Evolutionary conservation across 2,329 filamentous ascomycete genomes (phyloP), one percentile per base, ranked within the genome.

Genomic region (Aquanectria penicillioides): DNA sequence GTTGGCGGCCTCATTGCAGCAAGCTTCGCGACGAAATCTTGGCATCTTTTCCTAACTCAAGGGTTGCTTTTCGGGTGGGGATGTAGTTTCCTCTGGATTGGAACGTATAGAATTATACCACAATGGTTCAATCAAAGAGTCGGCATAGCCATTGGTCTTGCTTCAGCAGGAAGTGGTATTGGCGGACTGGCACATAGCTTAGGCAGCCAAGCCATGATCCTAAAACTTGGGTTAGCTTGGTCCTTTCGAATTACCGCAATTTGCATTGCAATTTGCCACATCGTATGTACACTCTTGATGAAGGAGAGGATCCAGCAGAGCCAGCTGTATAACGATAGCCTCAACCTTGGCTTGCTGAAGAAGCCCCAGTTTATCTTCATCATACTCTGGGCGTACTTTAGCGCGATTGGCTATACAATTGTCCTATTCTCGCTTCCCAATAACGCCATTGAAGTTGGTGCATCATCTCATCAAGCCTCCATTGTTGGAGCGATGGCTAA

Each of bases 1-100:
- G 73, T 80, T 11, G 77, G 77, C 0, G 81, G 81, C 7, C 74
- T 88, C 37, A 80, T 88, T 20, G 77, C 78, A 0, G 81, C 86
- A 1, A 82, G 79, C 6, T 86, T 86, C 51, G 78, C 83, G 0
- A 78, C 66, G 1, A 58, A 78, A 9, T 82, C 85, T 20, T 89
- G 85, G 86, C 86, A 89, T 10, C 75, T 89, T 0, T 87, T 87
- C 58, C 75, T 89, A 0, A 78, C 76, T 3, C 86, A 88, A 61
- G 86, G 86, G 1, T 68, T 88, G 1, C 82, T 83, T 57, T 86
- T 88, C 51, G 86, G 87, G 2, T 78, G 81, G 61, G 86, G 86
- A 2, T 83, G 88, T 76, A 86, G 86, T 1, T 85, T 88, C 59
- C 71, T 85, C 2, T 88, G 86, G 67, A 83, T 87, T 1, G 81